Conservation (phyloP, 768 basidiomycete species). For the Lentinula guzmanii region DNA sequence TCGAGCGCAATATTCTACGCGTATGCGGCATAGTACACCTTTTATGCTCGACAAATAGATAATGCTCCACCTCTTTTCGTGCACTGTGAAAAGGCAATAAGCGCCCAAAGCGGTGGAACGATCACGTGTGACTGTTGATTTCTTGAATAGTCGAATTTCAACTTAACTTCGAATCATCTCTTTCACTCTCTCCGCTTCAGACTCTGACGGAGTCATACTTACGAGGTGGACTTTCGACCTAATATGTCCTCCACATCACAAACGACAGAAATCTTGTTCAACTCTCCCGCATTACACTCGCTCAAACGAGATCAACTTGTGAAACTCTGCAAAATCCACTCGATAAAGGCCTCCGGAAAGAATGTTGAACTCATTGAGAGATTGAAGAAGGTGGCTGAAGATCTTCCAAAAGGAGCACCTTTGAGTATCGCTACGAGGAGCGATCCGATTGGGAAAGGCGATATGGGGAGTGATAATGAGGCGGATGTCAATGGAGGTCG, state of each 20-base stretch:
- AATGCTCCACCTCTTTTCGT: too few relatives aligned
- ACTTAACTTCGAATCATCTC: too few relatives aligned
- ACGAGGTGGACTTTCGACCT: too few relatives aligned
- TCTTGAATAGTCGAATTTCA: not conserved
- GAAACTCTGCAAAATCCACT: slow-evolving; percentile 79
- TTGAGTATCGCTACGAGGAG: slow-evolving; percentile 50
- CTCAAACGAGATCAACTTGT: slow-evolving; percentile 82
- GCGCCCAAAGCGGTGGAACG: not conserved
- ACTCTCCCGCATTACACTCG: slow-evolving; percentile 78
- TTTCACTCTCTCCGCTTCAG: too few relatives aligned
- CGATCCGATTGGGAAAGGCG: slow-evolving; percentile 26
- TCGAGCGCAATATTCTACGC: too few relatives aligned
- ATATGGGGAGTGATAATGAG: slow-evolving; percentile 12
- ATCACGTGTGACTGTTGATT: not conserved
- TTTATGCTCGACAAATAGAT: too few relatives aligned
- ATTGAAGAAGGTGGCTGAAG: slow-evolving; percentile 60
- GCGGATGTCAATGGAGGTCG: slow-evolving; percentile 21
- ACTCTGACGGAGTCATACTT: too few relatives aligned
- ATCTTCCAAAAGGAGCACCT: slow-evolving; percentile 52
- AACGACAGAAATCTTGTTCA: slow-evolving; percentile 76
- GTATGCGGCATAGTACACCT: too few relatives aligned
- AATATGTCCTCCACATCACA: slow-evolving; percentile 42
- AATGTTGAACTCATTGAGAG: slow-evolving; percentile 67
- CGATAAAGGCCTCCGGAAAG: slow-evolving; percentile 77
- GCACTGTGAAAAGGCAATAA: too few relatives aligned